Evolutionary conservation across 2,329 filamentous ascomycete genomes (phyloP).

Genomic region (Dichotomopilus funicola): DNA sequence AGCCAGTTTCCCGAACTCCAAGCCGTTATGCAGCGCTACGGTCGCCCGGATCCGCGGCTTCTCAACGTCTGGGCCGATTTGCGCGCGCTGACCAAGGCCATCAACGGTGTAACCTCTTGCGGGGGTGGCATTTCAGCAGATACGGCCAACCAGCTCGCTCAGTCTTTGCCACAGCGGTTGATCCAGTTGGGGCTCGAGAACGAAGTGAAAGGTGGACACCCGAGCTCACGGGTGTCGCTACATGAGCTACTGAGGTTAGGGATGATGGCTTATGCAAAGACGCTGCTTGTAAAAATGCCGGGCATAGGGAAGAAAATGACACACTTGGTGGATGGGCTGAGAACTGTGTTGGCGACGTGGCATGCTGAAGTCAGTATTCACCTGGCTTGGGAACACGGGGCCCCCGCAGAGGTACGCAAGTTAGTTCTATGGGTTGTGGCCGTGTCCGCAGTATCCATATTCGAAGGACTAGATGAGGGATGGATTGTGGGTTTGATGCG

Average conservation of each 20-base stretch:
- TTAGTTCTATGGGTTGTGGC: constrained; percentile 11
- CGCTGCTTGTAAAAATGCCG: constrained; percentile 2
- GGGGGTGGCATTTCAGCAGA: background rate
- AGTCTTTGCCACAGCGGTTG: constrained; percentile 4
- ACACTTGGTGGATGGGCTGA: background rate
- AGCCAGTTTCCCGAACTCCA: constrained; percentile 1
- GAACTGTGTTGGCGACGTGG: background rate
- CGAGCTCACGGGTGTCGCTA: background rate
- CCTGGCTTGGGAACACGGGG: background rate
- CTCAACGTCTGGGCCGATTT: constrained; percentile 16
- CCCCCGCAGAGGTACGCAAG: background rate
- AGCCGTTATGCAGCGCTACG: background rate
- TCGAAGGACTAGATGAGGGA: constrained; percentile 2
- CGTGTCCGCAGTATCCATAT: constrained; percentile 9
- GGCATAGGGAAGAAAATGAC: constrained; percentile 8
- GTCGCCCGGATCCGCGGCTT: constrained; percentile 4
- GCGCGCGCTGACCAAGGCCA: constrained; percentile 8
- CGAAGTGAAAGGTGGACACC: too few relatives aligned
- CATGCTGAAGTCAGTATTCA: background rate
- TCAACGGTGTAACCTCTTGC: background rate
- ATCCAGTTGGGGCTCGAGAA: background rate
- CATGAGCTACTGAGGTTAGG: constrained; percentile 10
- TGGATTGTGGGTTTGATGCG: constrained; percentile 2
- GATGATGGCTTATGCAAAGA: constrained; percentile 13
- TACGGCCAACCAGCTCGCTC: background rate